Evolutionary conservation across 345 rosid species (phyloP), one percentile per base, ranked within the genome.

Genomic region (Sonneratia alba): DNA sequence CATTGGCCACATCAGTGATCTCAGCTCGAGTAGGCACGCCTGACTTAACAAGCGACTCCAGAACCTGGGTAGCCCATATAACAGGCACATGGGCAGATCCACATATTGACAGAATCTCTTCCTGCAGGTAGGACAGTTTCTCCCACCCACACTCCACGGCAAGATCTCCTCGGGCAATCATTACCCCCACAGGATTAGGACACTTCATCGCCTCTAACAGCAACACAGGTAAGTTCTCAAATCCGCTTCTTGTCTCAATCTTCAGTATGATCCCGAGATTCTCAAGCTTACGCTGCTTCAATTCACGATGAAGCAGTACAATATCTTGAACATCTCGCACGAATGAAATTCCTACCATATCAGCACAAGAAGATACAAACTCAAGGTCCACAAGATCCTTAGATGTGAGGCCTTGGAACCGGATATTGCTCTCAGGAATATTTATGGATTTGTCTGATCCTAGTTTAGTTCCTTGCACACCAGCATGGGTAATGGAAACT

Each of bases 141-240:
- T 89, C 94, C 91, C 91, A 89, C 40, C 94, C 94, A 75, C 94
- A 87, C 72, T 89, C 94, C 43, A 89, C 94, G 0, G 91, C 94
- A 73, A 89, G 94, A 82, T 87, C 91, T 36, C 94, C 94, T 79
- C 91, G 69, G 24, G 91, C 94, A 76, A 89, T 83, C 91, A 87
- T 89, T 67, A 87, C 85, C 61, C 94, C 94, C 15, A 89, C 67
- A 36, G 88, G 94, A 81, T 88, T 87, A 11, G 79, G 62, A 67
- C 82, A 80, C 71, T 85, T 87, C 94, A 89, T 87, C 22, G 89
- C 88, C 70, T 87, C 88, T 70, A 89, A 68, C 0, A 89, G 84
- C 74, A 89, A 72, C 47, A 75, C 76, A 3, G 89, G 83, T 66
- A 89, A 48, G 22, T 81, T 85, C 81, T 83, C 75, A 24, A 85